These are phyloP conservation scores for Ceratocystis colombiana DNA, from an alignment of 2,329 filamentous ascomycete species.

Conservation along the genomic window DNA sequence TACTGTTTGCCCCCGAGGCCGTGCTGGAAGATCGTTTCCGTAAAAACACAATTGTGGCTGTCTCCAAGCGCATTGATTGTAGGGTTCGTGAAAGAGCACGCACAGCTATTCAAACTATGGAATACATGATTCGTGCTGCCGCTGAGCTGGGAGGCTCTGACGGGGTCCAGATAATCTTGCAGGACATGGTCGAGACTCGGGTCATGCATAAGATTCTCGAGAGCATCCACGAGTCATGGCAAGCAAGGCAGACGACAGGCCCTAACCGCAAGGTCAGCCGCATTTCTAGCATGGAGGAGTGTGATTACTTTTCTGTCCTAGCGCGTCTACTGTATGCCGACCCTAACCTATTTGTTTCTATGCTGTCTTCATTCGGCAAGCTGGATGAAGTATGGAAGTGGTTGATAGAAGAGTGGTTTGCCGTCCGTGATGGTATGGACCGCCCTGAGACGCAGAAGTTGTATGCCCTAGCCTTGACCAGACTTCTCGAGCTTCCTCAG, in stretches of 20 bases:
- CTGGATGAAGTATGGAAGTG: slow-evolving; percentile 48
- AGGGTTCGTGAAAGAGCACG: slow-evolving; percentile 49
- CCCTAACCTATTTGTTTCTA: slow-evolving; percentile 55
- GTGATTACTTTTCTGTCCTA: slow-evolving; percentile 76
- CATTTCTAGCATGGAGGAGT: slow-evolving; percentile 65
- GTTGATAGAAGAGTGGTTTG: slow-evolving; percentile 57
- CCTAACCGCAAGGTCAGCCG: slow-evolving; percentile 60
- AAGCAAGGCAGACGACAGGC: slow-evolving; percentile 70
- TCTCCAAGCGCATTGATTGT: slow-evolving; percentile 42
- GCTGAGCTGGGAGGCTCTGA: slow-evolving; percentile 50
- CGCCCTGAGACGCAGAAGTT: slow-evolving; percentile 59
- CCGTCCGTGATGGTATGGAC: slow-evolving; percentile 56
- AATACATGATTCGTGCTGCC: slow-evolving; percentile 54
- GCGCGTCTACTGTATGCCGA: slow-evolving; percentile 67
- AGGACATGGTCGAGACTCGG: slow-evolving; percentile 53
- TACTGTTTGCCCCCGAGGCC: slow-evolving; percentile 58
- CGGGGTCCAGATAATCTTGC: slow-evolving; percentile 53
- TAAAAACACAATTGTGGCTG: slow-evolving; percentile 41
- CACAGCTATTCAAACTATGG: slow-evolving; percentile 50
- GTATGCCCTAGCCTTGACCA: slow-evolving; percentile 60
- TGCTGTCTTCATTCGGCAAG: slow-evolving; percentile 41
- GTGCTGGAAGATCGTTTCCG: slow-evolving; percentile 50
- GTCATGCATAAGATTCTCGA: slow-evolving; percentile 55
- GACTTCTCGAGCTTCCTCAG: slow-evolving; percentile 55
- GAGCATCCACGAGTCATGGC: slow-evolving; percentile 56